These are phyloP conservation scores for Smithsoniella earleae DNA, from an alignment of 163 green algal species.

Conservation along the genomic window DNA sequence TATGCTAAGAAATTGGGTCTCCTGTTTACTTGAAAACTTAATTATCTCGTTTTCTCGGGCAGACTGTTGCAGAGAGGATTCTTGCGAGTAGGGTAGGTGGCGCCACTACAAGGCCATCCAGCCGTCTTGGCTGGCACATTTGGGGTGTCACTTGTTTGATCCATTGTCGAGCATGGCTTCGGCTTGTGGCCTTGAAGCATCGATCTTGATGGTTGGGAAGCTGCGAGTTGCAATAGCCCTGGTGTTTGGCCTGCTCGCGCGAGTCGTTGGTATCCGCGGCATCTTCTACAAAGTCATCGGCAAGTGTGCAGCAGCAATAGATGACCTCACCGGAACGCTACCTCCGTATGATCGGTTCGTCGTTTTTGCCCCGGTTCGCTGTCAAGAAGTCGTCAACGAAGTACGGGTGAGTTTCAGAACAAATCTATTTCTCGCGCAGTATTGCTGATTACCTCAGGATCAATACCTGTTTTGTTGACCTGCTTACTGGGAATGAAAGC, in stretches of 20 bases:
- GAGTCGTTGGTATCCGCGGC: slow-evolving; percentile 32
- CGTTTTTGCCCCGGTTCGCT: slow-evolving; percentile 3
- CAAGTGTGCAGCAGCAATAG: slow-evolving; percentile 37
- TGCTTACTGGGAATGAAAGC: too few relatives aligned
- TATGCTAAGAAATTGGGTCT: too few relatives aligned
- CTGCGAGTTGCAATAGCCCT: slow-evolving; percentile 31
- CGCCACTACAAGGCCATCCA: slow-evolving; percentile 11
- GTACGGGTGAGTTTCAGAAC: background rate
- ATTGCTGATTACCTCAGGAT: too few relatives aligned
- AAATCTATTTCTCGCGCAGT: too few relatives aligned
- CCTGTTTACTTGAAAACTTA: background rate
- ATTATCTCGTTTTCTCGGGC: background rate
- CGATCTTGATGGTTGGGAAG: slow-evolving; percentile 3
- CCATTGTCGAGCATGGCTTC: slow-evolving; percentile 23
- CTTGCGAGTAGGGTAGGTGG: background rate
- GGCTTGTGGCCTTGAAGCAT: slow-evolving; percentile 17
- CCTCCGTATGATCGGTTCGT: slow-evolving; percentile 47
- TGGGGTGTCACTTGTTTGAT: background rate
- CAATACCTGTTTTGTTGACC: too few relatives aligned
- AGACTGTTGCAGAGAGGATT: background rate
- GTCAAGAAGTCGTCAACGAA: background rate
- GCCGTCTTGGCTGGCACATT: background rate
- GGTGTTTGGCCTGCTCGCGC: slow-evolving; percentile 20
- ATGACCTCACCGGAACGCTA: slow-evolving; percentile 45
- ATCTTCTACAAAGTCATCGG: slow-evolving; percentile 40